Percentiles rank a stretch among this genome's conserved stretches.
These are phyloP conservation scores for Solanum etuberosum DNA, from an alignment of 257 asterid species.

Conservation along the genomic window DNA sequence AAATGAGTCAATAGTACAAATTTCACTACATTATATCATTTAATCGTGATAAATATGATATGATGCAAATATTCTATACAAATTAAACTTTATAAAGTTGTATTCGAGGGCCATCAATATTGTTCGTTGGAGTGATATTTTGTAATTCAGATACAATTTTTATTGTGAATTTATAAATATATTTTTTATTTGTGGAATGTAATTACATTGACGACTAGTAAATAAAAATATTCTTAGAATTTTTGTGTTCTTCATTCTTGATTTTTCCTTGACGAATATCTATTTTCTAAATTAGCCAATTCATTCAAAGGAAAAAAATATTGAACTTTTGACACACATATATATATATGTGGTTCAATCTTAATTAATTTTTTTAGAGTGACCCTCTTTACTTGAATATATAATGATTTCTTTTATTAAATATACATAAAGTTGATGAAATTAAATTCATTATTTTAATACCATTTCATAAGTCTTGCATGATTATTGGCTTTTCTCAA, in stretches of 20 bases:
- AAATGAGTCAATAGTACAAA: background rate
- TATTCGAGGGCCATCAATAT: background rate
- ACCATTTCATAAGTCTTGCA: background rate
- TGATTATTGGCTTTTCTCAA: background rate
- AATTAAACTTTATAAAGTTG: background rate
- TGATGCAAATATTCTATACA: background rate
- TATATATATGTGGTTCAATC: background rate
- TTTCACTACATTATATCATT: background rate
- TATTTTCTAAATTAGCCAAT: background rate
- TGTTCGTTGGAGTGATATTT: too few species aligned
- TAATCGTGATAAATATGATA: background rate
- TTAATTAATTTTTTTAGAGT: background rate
- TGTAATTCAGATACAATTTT: background rate
- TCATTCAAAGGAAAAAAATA: background rate
- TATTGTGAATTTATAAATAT: background rate
- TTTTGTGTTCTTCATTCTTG: background rate
- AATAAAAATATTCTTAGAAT: background rate
- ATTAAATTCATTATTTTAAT: background rate
- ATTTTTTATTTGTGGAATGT: background rate
- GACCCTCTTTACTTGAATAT: background rate
- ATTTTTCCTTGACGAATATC: background rate
- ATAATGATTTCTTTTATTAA: background rate
- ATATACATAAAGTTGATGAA: background rate
- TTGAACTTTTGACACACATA: background rate
- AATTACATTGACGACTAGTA: background rate